Conservation (phyloP, 2,329 filamentous ascomycete species). For the Amauroascus verrucosus region DNA sequence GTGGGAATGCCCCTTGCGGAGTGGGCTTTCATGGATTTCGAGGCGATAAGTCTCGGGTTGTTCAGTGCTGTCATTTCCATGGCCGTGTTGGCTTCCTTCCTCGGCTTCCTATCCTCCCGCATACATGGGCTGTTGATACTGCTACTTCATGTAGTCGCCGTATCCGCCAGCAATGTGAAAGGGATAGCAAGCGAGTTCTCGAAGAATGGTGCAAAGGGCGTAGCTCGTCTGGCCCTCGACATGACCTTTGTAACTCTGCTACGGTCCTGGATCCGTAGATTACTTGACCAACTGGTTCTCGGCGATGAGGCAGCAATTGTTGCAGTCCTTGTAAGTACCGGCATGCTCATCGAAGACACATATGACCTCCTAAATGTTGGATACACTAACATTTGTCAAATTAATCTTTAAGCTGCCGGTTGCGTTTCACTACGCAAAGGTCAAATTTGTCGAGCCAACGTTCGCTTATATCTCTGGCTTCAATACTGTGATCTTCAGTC, state of each 20-base stretch:
- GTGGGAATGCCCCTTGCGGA: conserved; percentile 1
- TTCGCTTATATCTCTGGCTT: conserved; percentile 11
- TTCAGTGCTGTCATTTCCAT: conserved; percentile 9
- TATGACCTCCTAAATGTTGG: background rate
- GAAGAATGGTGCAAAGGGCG: conserved; percentile 6
- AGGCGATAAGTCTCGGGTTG: conserved; percentile 8
- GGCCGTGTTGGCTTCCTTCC: background rate
- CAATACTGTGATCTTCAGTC: conserved; percentile 5
- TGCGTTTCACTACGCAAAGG: background rate
- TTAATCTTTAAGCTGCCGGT: background rate
- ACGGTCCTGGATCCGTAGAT: background rate
- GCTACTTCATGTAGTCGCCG: background rate
- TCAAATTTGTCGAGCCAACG: conserved; percentile 2
- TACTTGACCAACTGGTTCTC: background rate
- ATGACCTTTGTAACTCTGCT: background rate
- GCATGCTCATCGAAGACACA: background rate
- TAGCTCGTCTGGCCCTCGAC: background rate
- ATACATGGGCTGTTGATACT: background rate
- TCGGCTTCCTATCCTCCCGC: background rate
- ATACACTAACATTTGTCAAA: background rate
- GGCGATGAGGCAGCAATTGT: conserved; percentile 2
- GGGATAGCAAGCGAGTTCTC: background rate
- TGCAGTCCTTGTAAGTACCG: conserved; percentile 5
- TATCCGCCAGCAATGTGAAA: background rate
- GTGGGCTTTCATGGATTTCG: conserved; percentile 8